These are phyloP conservation scores for Brassica cretica DNA, from an alignment of 345 rosid genomes.

Conservation along the genomic window DNA sequence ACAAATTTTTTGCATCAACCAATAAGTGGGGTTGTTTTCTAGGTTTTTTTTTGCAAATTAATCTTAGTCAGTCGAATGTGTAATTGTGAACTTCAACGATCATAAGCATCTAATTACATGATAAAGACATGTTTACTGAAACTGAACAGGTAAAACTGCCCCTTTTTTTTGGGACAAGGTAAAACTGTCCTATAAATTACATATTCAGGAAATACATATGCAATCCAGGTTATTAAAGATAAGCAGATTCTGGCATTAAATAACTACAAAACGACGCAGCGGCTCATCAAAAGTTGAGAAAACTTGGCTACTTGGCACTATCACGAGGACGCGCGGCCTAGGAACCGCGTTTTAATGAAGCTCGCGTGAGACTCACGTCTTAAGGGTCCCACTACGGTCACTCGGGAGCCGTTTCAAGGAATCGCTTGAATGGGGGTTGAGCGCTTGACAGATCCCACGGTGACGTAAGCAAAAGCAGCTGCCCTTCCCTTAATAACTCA, in stretches of 20 bases:
- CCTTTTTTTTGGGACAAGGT: too few relatives aligned
- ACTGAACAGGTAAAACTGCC: neutral
- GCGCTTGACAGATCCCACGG: slow-evolving; percentile 3
- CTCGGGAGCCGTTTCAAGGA: slow-evolving; percentile 6
- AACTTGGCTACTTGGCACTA: slow-evolving; percentile 11
- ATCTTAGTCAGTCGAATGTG: neutral
- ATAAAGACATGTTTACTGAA: neutral
- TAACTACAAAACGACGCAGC: slow-evolving; percentile 10
- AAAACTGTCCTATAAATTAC: neutral
- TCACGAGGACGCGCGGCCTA: slow-evolving; percentile 41
- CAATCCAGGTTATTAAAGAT: slow-evolving; percentile 2
- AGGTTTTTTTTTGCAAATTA: neutral
- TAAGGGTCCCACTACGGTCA: slow-evolving; percentile 19
- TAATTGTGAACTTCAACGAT: neutral
- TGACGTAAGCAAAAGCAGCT: slow-evolving; percentile 24
- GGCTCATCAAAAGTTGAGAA: slow-evolving; percentile 31
- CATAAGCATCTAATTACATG: neutral
- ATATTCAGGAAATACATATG: neutral
- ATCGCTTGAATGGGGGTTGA: slow-evolving; percentile 16
- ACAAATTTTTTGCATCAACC: neutral
- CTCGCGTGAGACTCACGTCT: slow-evolving; percentile 29
- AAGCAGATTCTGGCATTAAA: slow-evolving; percentile 16
- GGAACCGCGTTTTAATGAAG: slow-evolving; percentile 28
- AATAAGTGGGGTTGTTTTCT: neutral
- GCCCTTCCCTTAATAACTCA: neutral